These are phyloP conservation scores for Zarea fungicola DNA, from an alignment of 2,329 filamentous ascomycete genomes.

Conservation along the genomic window DNA sequence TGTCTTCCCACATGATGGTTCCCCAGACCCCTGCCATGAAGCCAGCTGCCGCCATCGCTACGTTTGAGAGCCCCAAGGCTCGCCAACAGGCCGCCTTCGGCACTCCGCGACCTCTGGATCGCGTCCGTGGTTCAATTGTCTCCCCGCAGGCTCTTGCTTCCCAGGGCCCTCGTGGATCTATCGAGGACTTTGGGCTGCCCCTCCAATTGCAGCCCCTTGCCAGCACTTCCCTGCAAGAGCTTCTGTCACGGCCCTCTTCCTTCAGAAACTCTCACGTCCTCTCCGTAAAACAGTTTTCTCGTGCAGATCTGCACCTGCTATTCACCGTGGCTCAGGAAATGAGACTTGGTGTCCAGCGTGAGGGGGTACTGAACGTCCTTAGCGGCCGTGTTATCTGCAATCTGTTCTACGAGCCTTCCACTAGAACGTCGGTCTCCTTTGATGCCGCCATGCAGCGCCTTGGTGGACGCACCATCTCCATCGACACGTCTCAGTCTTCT, in stretches of 20 bases:
- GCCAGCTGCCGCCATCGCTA: constrained; percentile 35
- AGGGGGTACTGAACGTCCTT: constrained; percentile 82
- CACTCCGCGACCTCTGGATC: constrained; percentile 25
- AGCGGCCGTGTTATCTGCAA: constrained; percentile 82
- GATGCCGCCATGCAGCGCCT: constrained; percentile 98
- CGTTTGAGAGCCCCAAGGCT: constrained; percentile 32
- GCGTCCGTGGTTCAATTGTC: constrained; percentile 27
- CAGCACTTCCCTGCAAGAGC: constrained; percentile 60
- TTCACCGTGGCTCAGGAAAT: constrained; percentile 98
- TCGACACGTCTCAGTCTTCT: constrained; percentile 79
- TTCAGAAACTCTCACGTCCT: constrained; percentile 90
- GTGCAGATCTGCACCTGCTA: constrained; percentile 82
- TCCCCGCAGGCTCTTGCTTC: constrained; percentile 19
- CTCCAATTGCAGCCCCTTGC: constrained; percentile 46
- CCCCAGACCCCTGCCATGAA: constrained; percentile 55
- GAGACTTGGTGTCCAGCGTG: constrained; percentile 87
- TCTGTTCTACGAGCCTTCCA: constrained; percentile 97
- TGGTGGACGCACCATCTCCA: constrained; percentile 76
- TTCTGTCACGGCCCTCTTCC: constrained; percentile 68
- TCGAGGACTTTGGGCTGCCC: constrained; percentile 43
- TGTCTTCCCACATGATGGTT: constrained; percentile 61
- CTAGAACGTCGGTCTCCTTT: constrained; percentile 90
- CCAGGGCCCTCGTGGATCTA: constrained; percentile 18
- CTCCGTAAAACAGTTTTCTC: constrained; percentile 85
- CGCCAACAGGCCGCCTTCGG: constrained; percentile 27